A percentile compares a stretch with the other conserved stretches of the same genome.
These are phyloP conservation scores for Apodospora peruviana DNA, from an alignment of 495 filamentous ascomycete species.

Conservation along the genomic window DNA sequence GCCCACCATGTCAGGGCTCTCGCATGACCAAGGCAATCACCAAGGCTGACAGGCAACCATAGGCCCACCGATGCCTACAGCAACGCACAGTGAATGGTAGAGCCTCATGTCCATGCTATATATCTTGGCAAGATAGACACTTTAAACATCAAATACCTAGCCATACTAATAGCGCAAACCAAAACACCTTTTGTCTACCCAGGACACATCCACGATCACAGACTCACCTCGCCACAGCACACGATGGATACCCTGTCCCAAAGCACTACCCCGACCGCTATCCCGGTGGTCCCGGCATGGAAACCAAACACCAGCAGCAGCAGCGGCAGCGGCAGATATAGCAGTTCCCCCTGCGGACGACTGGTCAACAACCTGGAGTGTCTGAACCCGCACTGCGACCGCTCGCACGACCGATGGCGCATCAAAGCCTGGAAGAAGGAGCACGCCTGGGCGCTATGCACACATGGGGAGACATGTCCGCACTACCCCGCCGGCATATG, in stretches of 20 bases:
- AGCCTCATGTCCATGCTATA: background rate
- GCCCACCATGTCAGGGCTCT: background rate
- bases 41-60: background rate
- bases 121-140: background rate
- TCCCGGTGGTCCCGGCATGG: too few relatives aligned
- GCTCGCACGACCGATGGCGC: background rate
- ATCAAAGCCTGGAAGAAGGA: background rate
- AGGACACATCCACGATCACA: too few relatives aligned
- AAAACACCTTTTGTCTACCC: background rate
- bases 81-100: background rate
- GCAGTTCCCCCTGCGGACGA: background rate
- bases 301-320: background rate
- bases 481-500: constrained; percentile 1
- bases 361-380: constrained; percentile 2
- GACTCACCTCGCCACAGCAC: too few relatives aligned
- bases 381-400: background rate
- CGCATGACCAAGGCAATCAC: background rate
- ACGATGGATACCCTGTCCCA: too few relatives aligned
- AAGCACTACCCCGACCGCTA: too few relatives aligned
- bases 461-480: background rate
- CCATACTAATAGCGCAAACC: background rate
- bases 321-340: background rate
- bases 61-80: background rate
- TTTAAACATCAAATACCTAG: background rate
- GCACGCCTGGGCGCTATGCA: background rate